These are phyloP conservation scores for Leishmania lainsoni DNA, from an alignment of 208 protist genomes.

Conservation along the genomic window DNA sequence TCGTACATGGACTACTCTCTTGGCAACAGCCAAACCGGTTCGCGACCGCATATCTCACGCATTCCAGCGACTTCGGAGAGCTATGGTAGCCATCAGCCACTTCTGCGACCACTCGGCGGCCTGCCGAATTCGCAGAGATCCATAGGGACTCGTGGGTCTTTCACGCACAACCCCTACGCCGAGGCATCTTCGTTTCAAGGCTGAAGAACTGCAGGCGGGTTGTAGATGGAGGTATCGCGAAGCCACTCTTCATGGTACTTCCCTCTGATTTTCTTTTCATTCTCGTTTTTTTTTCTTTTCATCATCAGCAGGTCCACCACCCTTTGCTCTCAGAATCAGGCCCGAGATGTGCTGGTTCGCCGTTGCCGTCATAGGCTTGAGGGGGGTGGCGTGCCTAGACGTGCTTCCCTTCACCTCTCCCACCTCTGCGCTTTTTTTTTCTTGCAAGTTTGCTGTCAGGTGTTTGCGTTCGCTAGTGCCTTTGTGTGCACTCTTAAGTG, in stretches of 20 bases:
- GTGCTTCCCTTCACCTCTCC: neutral
- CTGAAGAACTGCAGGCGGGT: neutral
- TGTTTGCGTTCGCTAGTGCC: neutral
- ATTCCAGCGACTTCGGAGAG: neutral
- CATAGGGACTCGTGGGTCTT: slow-evolving; percentile 35
- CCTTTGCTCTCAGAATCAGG: neutral
- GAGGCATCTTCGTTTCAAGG: slow-evolving; percentile 55
- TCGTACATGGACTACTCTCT: slow-evolving; percentile 24
- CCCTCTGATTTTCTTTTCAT: neutral
- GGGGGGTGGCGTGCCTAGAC: neutral
- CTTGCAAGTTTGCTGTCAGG: neutral
- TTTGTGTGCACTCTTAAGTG: neutral
- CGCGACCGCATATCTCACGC: neutral
- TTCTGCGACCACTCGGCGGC: slow-evolving; percentile 27
- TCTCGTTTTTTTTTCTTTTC: slow-evolving; percentile 9
- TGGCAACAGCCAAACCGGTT: neutral
- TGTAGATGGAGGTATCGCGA: too few species aligned
- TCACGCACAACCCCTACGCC: slow-evolving; percentile 79
- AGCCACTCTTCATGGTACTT: neutral
- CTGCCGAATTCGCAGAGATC: slow-evolving; percentile 9
- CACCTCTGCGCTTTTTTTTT: neutral
- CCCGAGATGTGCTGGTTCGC: neutral
- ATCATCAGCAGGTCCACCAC: too few species aligned
- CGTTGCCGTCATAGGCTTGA: neutral
- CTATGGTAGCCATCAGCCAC: slow-evolving; percentile 21